Base-by-base conservation (phyloP, 1,284 basidiomycete species). In the Fomitopsis betulina region DNA sequence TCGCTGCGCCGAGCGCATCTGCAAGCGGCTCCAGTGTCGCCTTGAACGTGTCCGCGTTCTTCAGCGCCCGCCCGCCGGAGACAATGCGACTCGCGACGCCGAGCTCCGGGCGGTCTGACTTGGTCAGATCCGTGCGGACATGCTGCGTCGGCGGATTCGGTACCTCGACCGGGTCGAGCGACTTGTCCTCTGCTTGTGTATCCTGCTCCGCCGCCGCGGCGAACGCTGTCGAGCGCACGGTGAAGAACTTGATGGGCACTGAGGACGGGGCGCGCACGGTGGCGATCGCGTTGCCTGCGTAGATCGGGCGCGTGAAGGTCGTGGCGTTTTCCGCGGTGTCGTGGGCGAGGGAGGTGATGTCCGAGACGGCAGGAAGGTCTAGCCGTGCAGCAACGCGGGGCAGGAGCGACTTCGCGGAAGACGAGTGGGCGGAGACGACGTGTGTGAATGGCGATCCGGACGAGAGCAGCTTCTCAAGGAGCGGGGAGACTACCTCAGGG, bases 221-320 rank as follows among this genome's bases (percentile, higher is more conserved):
- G 73, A 98, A 99, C 6, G 95, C 93, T 3, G 96, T 98, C n/a
- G 90, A 86, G 62, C 97, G 87, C 43, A 99, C 93, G 30, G 97
- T 98, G 75, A 99, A 92, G 71, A 99, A 86, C 73, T 98, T 98
- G 78, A 96, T 77, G 53, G 83, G 82, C 71, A 95, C 79, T 35
- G 83, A 79, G 25, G 83, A 79, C 1, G 86, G 79, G 5, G 92
- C 92, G 65, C 89, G 88, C 65, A 99, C 87, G 50, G 95, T 98
- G 35, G 95, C 84, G 63, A 99, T 94, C 51, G 97, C 97, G 73
- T 99, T 99, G 53, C 97, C 97, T 53, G 97, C 97, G 70, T 99
- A 99, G 72, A 99, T 97, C 49, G 94, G 95, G 49, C 96, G 91
- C 9, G 91, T 85, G 74, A 97, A 98, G 5, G 84, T 89, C 19